Conservation (phyloP, 176 grass and related monocot species). For the Oryza meyeriana region DNA sequence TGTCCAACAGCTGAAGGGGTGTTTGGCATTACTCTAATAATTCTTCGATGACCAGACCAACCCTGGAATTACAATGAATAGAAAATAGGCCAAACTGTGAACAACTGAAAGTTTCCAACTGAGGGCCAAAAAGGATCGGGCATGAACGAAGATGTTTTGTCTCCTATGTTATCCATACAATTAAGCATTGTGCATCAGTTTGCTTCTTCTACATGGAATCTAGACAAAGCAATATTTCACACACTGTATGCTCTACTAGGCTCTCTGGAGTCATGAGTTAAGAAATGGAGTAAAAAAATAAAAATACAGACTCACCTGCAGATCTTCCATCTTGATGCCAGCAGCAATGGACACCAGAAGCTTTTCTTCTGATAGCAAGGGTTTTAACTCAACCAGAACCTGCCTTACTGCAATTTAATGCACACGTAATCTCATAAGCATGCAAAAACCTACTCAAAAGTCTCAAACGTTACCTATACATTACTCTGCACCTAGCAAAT, state of each 20-base stretch:
- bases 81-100: neutral
- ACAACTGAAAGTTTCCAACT: neutral
- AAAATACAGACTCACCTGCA: slow-evolving; percentile 54
- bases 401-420: slow-evolving; percentile 65
- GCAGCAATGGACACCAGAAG: slow-evolving; percentile 95
- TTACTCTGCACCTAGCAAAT: neutral
- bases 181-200: neutral
- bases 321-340: slow-evolving; percentile 91
- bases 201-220: neutral
- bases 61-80: slow-evolving; percentile 48
- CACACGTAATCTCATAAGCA: neutral
- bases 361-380: slow-evolving; percentile 81
- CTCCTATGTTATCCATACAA: neutral
- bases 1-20: slow-evolving; percentile 91
- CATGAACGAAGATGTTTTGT: slow-evolving; percentile 1
- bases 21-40: slow-evolving; percentile 99
- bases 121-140: neutral
- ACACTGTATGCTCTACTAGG: neutral
- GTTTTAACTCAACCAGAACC: slow-evolving; percentile 76
- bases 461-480: neutral
- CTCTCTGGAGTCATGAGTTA: neutral
- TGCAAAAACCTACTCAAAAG: neutral
- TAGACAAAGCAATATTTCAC: neutral
- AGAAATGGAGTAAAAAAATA: neutral
- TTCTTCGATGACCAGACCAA: slow-evolving; percentile 81